phyloP scores from a whole-genome alignment of 768 basidiomycete species.

The Russula earlei region DNA sequence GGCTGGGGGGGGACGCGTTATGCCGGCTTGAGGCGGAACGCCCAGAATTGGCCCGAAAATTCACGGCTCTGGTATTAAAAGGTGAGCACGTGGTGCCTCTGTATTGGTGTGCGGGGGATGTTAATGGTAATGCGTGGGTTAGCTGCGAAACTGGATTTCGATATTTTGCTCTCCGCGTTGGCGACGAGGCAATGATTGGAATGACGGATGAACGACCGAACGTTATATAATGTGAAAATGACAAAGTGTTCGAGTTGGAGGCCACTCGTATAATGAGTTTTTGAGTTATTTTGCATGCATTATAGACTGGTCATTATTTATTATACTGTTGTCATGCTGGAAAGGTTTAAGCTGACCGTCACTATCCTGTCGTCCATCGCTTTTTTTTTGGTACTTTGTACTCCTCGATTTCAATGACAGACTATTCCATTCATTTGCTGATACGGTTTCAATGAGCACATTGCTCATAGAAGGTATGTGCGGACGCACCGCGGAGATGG shows the following conservation, averaged over 20 bases:
- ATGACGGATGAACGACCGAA: not conserved
- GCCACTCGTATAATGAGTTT: not conserved
- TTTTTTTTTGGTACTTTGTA: not conserved
- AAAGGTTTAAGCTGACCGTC: not conserved
- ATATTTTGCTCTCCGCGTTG: slow-evolving; percentile 49
- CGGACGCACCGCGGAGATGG: too few relatives aligned
- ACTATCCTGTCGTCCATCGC: not conserved
- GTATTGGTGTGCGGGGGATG: not conserved
- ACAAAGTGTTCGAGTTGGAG: not conserved
- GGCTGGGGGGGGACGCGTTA: slow-evolving; percentile 51
- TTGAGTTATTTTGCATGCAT: too few relatives aligned
- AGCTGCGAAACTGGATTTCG: slow-evolving; percentile 61
- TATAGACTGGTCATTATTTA: not conserved
- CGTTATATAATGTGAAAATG: not conserved
- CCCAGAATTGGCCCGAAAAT: slow-evolving; percentile 54
- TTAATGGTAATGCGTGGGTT: not conserved
- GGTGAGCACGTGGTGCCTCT: slow-evolving; percentile 33
- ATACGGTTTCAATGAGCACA: too few relatives aligned
- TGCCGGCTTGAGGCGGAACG: slow-evolving; percentile 55
- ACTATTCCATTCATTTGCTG: not conserved
- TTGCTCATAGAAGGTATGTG: not conserved
- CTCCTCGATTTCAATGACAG: not conserved
- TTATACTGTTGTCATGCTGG: not conserved
- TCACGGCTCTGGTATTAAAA: slow-evolving; percentile 64
- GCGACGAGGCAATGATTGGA: slow-evolving; percentile 30